phyloP scores from a whole-genome alignment of 2,329 filamentous ascomycete species.

The Neofusicoccum kwambonambiense region DNA sequence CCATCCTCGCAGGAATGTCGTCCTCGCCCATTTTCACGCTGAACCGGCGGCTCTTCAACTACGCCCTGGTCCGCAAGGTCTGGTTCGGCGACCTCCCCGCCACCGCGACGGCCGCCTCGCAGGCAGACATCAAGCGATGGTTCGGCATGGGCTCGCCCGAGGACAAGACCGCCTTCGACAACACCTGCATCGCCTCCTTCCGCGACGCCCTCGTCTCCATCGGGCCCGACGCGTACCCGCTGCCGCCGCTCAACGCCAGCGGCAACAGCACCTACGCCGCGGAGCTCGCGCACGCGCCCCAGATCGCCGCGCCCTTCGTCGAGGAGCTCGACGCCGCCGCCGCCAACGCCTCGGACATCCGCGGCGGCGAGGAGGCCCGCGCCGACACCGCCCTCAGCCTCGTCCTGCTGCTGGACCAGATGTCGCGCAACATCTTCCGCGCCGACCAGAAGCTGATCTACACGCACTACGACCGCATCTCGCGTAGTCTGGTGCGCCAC shows the following conservation, averaged over 20 bases:
- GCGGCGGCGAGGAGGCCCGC: conserved; percentile 20
- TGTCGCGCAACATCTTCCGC: conserved; percentile 62
- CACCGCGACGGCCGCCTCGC: conserved; percentile 22
- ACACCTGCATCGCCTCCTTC: conserved; percentile 34
- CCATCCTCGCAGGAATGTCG: conserved; percentile 26
- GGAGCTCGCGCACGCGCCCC: conserved; percentile 24
- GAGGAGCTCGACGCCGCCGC: conserved; percentile 28
- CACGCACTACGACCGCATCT: conserved; percentile 56
- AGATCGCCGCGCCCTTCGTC: conserved; percentile 38
- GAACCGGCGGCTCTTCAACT: conserved; percentile 43
- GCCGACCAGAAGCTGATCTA: conserved; percentile 52
- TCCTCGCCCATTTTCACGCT: conserved; percentile 29
- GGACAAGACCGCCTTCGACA: conserved; percentile 39
- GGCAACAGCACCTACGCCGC: conserved; percentile 22
- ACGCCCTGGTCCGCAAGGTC: conserved; percentile 34
- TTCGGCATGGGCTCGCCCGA: conserved; percentile 34
- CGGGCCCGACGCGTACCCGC: conserved; percentile 32
- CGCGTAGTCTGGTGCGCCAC: conserved; percentile 43
- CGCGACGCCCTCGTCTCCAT: conserved; percentile 38
- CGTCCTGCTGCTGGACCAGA: conserved; percentile 61
- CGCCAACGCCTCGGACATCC: conserved; percentile 24
- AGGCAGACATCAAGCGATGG: conserved; percentile 36
- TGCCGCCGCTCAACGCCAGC: conserved; percentile 25
- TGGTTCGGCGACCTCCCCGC: conserved; percentile 40
- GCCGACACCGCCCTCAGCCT: conserved; percentile 49